A percentile compares a stretch with the other conserved stretches of the same genome.
Conservation (phyloP, 306 rosid species). For the Bauhinia variegata region DNA sequence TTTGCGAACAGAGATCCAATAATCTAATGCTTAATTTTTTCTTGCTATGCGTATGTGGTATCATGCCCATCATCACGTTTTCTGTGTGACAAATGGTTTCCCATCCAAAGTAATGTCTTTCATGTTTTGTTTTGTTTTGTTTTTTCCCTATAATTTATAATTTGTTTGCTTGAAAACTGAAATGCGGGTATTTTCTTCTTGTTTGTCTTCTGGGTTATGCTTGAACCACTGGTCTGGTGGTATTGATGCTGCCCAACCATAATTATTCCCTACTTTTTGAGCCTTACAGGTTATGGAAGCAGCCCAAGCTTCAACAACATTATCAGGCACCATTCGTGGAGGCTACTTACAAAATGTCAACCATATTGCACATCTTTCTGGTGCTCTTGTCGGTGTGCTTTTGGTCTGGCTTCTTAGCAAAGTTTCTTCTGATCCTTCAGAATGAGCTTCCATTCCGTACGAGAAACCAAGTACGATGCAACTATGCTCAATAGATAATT, state of each 20-base stretch:
- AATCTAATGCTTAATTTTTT: background rate
- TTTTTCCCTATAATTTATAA: background rate
- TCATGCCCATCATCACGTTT: background rate
- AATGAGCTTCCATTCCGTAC: constrained; percentile 35
- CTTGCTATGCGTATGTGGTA: constrained; percentile 11
- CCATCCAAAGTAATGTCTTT: constrained; percentile 4
- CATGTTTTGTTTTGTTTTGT: background rate
- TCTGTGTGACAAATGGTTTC: constrained; percentile 4
- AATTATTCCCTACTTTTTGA: constrained; percentile 30
- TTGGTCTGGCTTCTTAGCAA: constrained; percentile 89
- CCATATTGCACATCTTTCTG: constrained; percentile 95
- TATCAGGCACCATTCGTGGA: constrained; percentile 61
- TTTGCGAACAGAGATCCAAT: background rate
- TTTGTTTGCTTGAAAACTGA: constrained; percentile 26
- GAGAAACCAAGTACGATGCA: constrained; percentile 31
- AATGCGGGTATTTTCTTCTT: background rate
- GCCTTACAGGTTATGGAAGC: constrained; percentile 86
- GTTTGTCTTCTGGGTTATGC: constrained; percentile 20
- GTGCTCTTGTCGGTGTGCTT: constrained; percentile 93
- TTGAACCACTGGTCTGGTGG: constrained; percentile 18
- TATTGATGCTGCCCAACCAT: constrained; percentile 25
- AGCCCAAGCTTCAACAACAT: constrained; percentile 88
- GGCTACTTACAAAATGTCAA: constrained; percentile 74
- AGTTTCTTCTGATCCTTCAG: constrained; percentile 70
- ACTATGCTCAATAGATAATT: constrained; percentile 21